Base-by-base conservation (phyloP, 106 monocot genomes). In the Dendrobium catenatum region DNA sequence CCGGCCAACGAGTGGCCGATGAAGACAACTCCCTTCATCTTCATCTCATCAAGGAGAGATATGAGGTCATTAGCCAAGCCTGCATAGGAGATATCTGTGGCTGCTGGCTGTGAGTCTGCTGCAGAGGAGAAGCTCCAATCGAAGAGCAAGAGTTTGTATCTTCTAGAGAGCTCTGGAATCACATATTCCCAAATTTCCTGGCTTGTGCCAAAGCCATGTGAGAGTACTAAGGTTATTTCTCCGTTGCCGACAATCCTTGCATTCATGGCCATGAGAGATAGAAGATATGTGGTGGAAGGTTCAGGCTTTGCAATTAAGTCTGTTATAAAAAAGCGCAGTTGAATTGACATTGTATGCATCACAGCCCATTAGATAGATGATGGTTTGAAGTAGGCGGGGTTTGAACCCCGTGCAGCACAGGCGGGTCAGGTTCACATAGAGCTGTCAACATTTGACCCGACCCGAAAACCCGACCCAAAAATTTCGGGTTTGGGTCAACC, bases 1-100 rank as follows among this genome's bases (percentile, higher is more conserved):
- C 87, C 89, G 31, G 91, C 42, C 89, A 92, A 87, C 67, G 91
- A 89, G 75, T 92, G 91, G 2, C 91, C 91, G 27, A 92, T 73
- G 41, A 80, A 89, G 0, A 89, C 80, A 33, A 79, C 82, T 24
- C 47, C 83, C 6, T 77, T 79, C 17, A 88, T 16, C 9, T 67
- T 16, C 80, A 83, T 68, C n/a, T 79, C 72, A 1, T 89, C 89
- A 3, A 85, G 13, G 13, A 89, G 70, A n/a, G 85, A 46, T 51
- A 92, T 40, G 67, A 89, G 82, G 9, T 89, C 91, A 4, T 87
- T 87, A 22, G 85, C 37, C 73, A 91, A 87, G 66, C 40, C 81
- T 9, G 79, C 49, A 46, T 54, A 87, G 15, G 81, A 61, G 31
- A 70, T 9, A 26, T 79, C 66, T 37, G 79, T 72, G 24, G 13